Evolutionary conservation across 495 filamentous ascomycete species (phyloP).

Genomic region (Podospora tetraspora): DNA sequence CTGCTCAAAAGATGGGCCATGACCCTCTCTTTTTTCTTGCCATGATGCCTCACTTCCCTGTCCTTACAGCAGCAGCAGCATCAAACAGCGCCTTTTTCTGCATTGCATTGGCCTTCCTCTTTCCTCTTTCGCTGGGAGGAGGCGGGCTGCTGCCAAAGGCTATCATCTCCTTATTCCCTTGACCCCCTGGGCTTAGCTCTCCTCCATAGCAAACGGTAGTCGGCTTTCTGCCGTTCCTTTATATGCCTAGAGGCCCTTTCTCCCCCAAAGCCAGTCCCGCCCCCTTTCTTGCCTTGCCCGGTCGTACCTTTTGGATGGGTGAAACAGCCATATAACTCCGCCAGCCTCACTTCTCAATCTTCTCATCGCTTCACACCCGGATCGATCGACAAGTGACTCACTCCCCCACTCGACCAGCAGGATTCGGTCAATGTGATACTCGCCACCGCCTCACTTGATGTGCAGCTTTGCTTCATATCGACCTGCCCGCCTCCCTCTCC

Average conservation of each 20-base stretch:
- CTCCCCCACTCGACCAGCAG: slow-evolving; percentile 23
- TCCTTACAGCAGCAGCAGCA: background rate
- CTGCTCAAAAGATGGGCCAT: background rate
- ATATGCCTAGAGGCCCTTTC: slow-evolving; percentile 2
- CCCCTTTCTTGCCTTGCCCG: background rate
- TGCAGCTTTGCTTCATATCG: slow-evolving; percentile 27
- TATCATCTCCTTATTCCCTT: background rate
- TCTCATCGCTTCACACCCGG: slow-evolving; percentile 14
- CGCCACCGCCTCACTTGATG: slow-evolving; percentile 15
- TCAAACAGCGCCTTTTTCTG: slow-evolving; percentile 7
- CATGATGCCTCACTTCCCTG: slow-evolving; percentile 1
- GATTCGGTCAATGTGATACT: slow-evolving; percentile 26
- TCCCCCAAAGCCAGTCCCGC: slow-evolving; percentile 9
- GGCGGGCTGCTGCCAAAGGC: background rate
- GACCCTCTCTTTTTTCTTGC: slow-evolving; percentile 1
- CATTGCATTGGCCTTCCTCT: background rate
- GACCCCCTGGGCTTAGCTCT: background rate
- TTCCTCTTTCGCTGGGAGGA: background rate
- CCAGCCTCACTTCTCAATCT: slow-evolving; percentile 26
- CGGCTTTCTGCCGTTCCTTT: slow-evolving; percentile 1
- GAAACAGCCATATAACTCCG: slow-evolving; percentile 27
- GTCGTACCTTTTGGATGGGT: slow-evolving; percentile 17
- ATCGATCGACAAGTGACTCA: slow-evolving; percentile 28
- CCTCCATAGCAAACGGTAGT: background rate
- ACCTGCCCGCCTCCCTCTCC: slow-evolving; percentile 11